Evolutionary conservation across 1,139 yeast genomes (phyloP).

Genomic region (Lodderomyces parapsilosis): DNA sequence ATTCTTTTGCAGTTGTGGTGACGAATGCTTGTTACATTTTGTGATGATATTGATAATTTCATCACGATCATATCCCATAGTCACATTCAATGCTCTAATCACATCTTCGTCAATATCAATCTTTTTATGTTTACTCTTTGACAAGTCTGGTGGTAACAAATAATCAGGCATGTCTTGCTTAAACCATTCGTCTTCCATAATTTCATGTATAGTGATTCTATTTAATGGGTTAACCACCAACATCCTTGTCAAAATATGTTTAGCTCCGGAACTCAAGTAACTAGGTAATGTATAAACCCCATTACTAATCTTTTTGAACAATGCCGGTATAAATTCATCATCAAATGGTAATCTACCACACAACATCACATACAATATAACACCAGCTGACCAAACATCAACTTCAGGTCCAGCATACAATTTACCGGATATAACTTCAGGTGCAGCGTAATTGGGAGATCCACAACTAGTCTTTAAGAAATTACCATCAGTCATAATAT

Average conservation of each 20-base stretch:
- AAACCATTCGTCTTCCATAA: conserved; percentile 97
- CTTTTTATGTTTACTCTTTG: conserved; percentile 39
- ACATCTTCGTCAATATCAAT: conserved; percentile 74
- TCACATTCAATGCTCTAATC: conserved; percentile 71
- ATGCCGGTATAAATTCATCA: conserved; percentile 94
- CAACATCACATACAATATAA: conserved; percentile 90
- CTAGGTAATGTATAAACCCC: conserved; percentile 95
- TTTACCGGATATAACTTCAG: conserved; percentile 95
- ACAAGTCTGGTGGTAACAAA: conserved; percentile 67
- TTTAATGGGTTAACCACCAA: conserved; percentile 94
- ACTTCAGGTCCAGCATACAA: conserved; percentile 98
- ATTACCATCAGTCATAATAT: conserved; percentile 98
- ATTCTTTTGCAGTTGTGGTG: conserved; percentile 25
- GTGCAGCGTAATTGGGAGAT: conserved; percentile 97
- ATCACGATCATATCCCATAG: conserved; percentile 92
- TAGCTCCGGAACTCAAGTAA: conserved; percentile 85
- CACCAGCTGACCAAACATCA: conserved; percentile 99
- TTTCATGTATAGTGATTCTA: conserved; percentile 91
- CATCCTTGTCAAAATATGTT: conserved; percentile 84
- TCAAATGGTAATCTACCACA: conserved; percentile 98
- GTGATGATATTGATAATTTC: conserved; percentile 77
- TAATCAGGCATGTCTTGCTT: conserved; percentile 80
- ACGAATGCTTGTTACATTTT: conserved; percentile 36
- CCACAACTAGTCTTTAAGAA: conserved; percentile 96
- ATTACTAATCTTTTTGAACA: conserved; percentile 90